phyloP scores from a whole-genome alignment of 140 eudicot genomes.

The Bidens hawaiensis region DNA sequence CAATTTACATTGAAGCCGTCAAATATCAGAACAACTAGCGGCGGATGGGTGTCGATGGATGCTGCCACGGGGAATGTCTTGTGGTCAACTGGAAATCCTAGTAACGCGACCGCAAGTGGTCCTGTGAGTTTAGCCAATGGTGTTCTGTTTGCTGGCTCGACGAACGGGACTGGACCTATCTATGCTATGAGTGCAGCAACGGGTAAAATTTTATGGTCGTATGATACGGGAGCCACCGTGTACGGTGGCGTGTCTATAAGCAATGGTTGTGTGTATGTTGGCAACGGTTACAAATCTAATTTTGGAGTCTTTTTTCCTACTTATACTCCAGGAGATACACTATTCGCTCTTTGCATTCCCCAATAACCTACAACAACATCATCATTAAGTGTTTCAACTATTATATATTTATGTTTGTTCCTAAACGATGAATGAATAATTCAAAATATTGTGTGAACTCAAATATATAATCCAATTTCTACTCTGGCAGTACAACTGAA shows the following conservation, averaged over 20 bases:
- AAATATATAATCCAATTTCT: too few species aligned
- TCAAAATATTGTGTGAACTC: too few species aligned
- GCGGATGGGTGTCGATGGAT: conserved; percentile 52
- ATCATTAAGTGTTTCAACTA: background rate
- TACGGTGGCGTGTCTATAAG: conserved; percentile 46
- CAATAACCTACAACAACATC: background rate
- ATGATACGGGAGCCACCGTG: conserved; percentile 40
- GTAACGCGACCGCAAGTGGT: conserved; percentile 32
- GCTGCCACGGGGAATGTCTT: conserved; percentile 33
- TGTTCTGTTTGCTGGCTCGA: conserved; percentile 41
- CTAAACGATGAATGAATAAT: too few species aligned
- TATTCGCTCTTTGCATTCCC: conserved; percentile 38
- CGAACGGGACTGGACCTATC: conserved; percentile 32
- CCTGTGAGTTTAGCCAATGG: conserved; percentile 52
- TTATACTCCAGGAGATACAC: conserved; percentile 31
- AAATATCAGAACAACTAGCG: conserved; percentile 29
- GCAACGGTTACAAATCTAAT: conserved; percentile 32
- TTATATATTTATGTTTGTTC: too few species aligned
- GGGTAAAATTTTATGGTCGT: conserved; percentile 44
- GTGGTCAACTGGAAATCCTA: conserved; percentile 49
- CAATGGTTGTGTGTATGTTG: conserved; percentile 46
- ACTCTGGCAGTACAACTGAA: too few species aligned
- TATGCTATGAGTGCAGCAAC: conserved; percentile 42
- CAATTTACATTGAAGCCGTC: conserved; percentile 39
- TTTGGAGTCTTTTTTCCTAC: conserved; percentile 22